Base-by-base conservation (phyloP, 495 filamentous ascomycete genomes). In the Penicillium bovifimosum region DNA sequence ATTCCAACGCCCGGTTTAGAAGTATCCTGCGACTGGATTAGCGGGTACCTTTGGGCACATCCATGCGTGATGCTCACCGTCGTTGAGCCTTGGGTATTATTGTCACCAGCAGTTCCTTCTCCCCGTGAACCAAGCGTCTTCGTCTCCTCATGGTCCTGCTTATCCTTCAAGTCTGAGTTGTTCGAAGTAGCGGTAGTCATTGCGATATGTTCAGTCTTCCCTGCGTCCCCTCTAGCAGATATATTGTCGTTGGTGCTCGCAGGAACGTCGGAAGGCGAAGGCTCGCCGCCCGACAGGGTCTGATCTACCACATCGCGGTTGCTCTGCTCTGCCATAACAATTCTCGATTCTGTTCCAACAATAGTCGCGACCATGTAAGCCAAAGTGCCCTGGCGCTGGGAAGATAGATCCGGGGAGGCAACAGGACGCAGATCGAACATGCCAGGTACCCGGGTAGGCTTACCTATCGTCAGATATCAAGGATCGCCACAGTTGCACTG, bases 311-410 rank as follows among this genome's bases (percentile, higher is more conserved):
- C 84, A 87, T 87, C 80, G 75, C 83, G 82, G 77, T 69, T 74
- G 68, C 68, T 80, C 80, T 82, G 81, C 83, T 87, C 84, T 86
- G 84, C 84, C 84, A 87, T 87, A 86, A 86, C 84, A 87, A 84
- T 77, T 68, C 76, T 74, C 69, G 80, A 71, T 67, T 74, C 83
- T 86, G 73, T 60, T 53, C 31, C 51, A 45, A 55, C 47, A 54
- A 49, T 43, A 43, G 56, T 61, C 58, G 64, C 63, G 63, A 63
- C 59, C 65, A 68, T 61, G 56, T 58, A 36, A 66, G 59, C 52
- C 27, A 40, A 40, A 50, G 34, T 32, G 32, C 16, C 29, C 31
- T 28, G 17, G 31, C 17, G 39, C 50, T 51, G 57, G 38, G 32
- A 42, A 42, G 39, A 50, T 47, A 31, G 31, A 49, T 41, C 35